phyloP scores from a whole-genome alignment of 768 basidiomycete genomes.

The Thelephora ganbajun region DNA sequence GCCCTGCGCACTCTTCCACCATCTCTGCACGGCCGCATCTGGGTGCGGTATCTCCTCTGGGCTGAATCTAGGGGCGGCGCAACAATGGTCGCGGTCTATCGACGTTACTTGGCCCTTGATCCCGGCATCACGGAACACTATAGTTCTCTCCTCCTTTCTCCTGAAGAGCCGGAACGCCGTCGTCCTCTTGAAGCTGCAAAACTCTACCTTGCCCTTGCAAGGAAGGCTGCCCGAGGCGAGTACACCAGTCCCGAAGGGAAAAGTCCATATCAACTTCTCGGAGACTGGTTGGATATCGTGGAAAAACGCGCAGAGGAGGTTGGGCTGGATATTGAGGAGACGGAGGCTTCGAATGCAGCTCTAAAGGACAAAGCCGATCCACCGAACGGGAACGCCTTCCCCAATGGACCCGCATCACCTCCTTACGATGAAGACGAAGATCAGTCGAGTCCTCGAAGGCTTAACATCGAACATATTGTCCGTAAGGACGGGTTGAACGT shows the following conservation, averaged over 20 bases:
- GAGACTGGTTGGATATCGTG: conserved; percentile 84
- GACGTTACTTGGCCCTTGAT: conserved; percentile 78
- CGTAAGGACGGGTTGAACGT: conserved; percentile 73
- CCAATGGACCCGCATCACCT: conserved; percentile 28
- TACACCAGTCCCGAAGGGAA: conserved; percentile 87
- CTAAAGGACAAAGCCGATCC: conserved; percentile 14
- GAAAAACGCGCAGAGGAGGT: conserved; percentile 88
- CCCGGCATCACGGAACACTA: conserved; percentile 73
- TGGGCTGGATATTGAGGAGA: conserved; percentile 74
- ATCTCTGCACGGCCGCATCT: conserved; percentile 81
- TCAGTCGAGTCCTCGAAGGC: conserved; percentile 46
- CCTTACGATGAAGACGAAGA: conserved; percentile 78
- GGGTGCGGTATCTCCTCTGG: conserved; percentile 89
- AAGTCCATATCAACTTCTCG: conserved; percentile 87
- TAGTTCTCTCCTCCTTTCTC: conserved; percentile 47
- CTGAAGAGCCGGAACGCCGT: conserved; percentile 45
- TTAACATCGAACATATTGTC: conserved; percentile 83
- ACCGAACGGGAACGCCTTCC: conserved; percentile 3
- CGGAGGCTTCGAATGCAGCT: conserved; percentile 38
- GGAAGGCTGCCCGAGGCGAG: conserved; percentile 70
- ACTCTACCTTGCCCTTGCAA: conserved; percentile 67
- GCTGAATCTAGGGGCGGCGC: conserved; percentile 69
- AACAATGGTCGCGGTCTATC: conserved; percentile 73
- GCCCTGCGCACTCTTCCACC: conserved; percentile 88
- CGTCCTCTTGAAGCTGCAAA: conserved; percentile 86